phyloP scores from a whole-genome alignment of 768 basidiomycete species.

The Cyclocybe cylindracea region DNA sequence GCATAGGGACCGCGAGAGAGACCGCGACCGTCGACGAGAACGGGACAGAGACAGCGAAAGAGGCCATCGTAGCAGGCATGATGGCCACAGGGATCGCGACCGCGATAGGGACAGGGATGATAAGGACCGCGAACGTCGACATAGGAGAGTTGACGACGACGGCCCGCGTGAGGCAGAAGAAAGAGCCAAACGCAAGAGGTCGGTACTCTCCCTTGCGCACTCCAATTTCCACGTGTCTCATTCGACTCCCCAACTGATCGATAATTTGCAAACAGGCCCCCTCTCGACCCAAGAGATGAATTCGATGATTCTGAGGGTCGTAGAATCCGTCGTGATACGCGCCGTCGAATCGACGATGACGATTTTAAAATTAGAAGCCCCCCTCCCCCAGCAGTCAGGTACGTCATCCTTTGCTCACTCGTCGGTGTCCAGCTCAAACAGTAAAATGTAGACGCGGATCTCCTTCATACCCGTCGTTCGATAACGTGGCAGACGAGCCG shows the following conservation, averaged over 20 bases:
- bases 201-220: slow-evolving; percentile 28
- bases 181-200: slow-evolving; percentile 65
- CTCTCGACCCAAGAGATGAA: slow-evolving; percentile 61
- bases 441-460: slow-evolving; percentile 59
- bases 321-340: slow-evolving; percentile 38
- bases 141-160: slow-evolving; percentile 68
- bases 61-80: slow-evolving; percentile 49
- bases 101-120: slow-evolving; percentile 56
- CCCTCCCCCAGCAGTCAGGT: slow-evolving; percentile 48
- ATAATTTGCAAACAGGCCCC: slow-evolving; percentile 47
- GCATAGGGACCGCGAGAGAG: slow-evolving; percentile 49
- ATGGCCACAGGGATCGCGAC: slow-evolving; percentile 56
- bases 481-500: slow-evolving; percentile 61
- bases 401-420: slow-evolving; percentile 18
- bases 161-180: slow-evolving; percentile 57
- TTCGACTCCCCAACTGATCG: slow-evolving; percentile 58
- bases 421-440: slow-evolving; percentile 5
- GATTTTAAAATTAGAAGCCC: slow-evolving; percentile 43
- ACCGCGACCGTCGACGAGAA: slow-evolving; percentile 42
- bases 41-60: slow-evolving; percentile 52
- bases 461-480: slow-evolving; percentile 57
- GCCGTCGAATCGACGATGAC: slow-evolving; percentile 41
- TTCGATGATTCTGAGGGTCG: slow-evolving; percentile 54
- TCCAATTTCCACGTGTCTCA: slow-evolving; percentile 27
- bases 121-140: slow-evolving; percentile 53